Conservation (phyloP, 768 basidiomycete species). For the Boletus tomentosulus region DNA sequence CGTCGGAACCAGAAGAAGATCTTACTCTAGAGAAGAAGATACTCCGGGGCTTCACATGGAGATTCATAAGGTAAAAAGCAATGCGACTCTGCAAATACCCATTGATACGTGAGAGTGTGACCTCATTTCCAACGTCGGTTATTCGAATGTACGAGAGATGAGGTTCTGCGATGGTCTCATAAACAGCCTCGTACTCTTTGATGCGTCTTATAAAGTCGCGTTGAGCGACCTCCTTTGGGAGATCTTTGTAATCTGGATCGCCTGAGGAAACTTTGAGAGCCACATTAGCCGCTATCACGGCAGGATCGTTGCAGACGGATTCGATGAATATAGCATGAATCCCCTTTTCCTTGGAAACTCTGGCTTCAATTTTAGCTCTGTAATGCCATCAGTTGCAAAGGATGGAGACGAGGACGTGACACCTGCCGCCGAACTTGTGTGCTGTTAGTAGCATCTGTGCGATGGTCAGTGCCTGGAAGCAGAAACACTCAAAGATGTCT, state of each 20-base stretch:
- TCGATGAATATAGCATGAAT: constrained; percentile 91
- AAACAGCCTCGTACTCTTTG: constrained; percentile 88
- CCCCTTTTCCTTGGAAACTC: constrained; percentile 83
- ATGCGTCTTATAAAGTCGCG: constrained; percentile 90
- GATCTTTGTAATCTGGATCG: constrained; percentile 96
- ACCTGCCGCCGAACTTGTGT: constrained; percentile 67
- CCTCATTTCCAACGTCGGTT: constrained; percentile 88
- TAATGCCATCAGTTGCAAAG: constrained; percentile 1
- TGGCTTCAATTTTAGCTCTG: constrained; percentile 79
- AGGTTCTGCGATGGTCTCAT: constrained; percentile 92
- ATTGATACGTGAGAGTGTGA: constrained; percentile 80
- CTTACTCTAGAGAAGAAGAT: constrained; percentile 94
- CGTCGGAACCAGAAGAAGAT: neutral
- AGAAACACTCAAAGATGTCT: constrained; percentile 11
- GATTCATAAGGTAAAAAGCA: constrained; percentile 97
- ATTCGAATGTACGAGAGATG: constrained; percentile 89
- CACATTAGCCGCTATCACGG: constrained; percentile 91
- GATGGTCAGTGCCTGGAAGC: neutral
- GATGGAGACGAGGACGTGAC: neutral
- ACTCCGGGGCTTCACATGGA: constrained; percentile 93
- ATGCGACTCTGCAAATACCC: constrained; percentile 96
- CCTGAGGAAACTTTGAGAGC: constrained; percentile 94
- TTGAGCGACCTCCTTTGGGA: constrained; percentile 79
- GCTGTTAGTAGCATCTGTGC: constrained; percentile 92
- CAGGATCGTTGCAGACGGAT: constrained; percentile 91